Conservation (phyloP, 805 yeast genomes). For the Cyberlindnera mississippiensis region DNA sequence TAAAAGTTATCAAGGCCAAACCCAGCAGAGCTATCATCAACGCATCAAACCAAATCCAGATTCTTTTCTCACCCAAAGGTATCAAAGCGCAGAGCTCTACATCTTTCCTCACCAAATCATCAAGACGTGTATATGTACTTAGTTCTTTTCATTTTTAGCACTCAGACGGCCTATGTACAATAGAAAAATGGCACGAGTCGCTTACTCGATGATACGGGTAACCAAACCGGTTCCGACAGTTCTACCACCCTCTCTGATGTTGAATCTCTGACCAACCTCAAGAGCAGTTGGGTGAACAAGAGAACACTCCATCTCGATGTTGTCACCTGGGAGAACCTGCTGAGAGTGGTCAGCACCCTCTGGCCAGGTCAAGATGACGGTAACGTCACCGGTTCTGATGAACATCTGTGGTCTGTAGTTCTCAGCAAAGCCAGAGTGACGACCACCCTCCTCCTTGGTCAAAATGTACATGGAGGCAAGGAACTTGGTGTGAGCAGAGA, state of each 20-base stretch:
- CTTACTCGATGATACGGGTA: slow-evolving; percentile 75
- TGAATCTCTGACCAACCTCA: slow-evolving; percentile 97
- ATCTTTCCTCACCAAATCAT: slow-evolving; percentile 1
- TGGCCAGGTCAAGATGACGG: slow-evolving; percentile 89
- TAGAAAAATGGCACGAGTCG: background rate
- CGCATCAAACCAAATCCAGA: no score
- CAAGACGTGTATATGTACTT: slow-evolving; percentile 4
- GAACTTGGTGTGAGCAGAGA: slow-evolving; percentile 90
- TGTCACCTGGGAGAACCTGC: slow-evolving; percentile 98
- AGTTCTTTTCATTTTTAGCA: slow-evolving; percentile 1
- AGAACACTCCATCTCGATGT: slow-evolving; percentile 91
- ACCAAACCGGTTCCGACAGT: slow-evolving; percentile 98
- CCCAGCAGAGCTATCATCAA: no score
- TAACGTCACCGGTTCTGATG: slow-evolving; percentile 94
- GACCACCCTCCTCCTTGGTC: slow-evolving; percentile 98
- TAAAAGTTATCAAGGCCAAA: no score
- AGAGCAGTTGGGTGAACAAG: slow-evolving; percentile 88
- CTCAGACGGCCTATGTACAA: slow-evolving; percentile 2
- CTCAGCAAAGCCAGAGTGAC: slow-evolving; percentile 95
- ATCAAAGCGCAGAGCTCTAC: no score
- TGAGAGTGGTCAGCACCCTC: slow-evolving; percentile 76
- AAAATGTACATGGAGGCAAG: slow-evolving; percentile 90
- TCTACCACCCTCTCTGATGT: slow-evolving; percentile 99
- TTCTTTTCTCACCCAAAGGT: no score
- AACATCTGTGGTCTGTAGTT: slow-evolving; percentile 98